Percentiles rank a stretch among this genome's conserved stretches.
These are phyloP conservation scores for Xanthoconium stramineum DNA, from an alignment of 768 basidiomycete genomes.

Conservation along the genomic window DNA sequence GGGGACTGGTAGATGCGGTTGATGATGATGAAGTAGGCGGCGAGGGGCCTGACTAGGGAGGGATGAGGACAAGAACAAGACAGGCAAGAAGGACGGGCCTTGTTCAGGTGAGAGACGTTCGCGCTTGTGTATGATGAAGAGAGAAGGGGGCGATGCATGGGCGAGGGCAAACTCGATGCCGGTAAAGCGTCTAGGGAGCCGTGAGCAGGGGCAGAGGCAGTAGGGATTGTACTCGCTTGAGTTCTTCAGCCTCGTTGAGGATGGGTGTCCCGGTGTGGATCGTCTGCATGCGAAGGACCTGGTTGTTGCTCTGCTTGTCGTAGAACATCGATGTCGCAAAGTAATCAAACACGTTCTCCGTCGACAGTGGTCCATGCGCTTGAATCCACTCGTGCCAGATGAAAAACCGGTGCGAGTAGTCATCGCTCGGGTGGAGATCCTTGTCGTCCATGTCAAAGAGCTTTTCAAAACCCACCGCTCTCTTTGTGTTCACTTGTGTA, in stretches of 20 bases:
- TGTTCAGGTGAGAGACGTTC: constrained; percentile 80
- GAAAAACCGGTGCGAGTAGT: constrained; percentile 80
- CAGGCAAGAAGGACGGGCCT: constrained; percentile 44
- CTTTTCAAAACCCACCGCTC: constrained; percentile 13
- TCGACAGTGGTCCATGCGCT: constrained; percentile 75
- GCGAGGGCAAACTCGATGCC: constrained; percentile 87
- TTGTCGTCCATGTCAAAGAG: constrained; percentile 40
- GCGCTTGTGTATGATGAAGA: constrained; percentile 89
- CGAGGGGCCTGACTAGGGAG: constrained; percentile 64
- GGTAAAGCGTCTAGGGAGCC: constrained; percentile 63
- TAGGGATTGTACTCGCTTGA: constrained; percentile 45
- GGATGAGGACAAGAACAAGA: neutral
- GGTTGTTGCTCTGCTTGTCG: constrained; percentile 92
- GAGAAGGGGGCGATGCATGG: constrained; percentile 71
- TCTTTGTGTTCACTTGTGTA: too few species aligned
- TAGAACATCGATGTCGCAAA: constrained; percentile 91
- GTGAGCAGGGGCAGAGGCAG: constrained; percentile 1
- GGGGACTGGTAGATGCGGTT: constrained; percentile 88
- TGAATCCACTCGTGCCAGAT: constrained; percentile 92
- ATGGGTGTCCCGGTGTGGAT: constrained; percentile 78
- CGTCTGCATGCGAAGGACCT: constrained; percentile 90
- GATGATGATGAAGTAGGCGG: constrained; percentile 85
- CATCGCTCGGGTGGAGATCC: constrained; percentile 77
- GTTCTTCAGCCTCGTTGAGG: constrained; percentile 79
- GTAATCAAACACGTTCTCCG: constrained; percentile 84